These are phyloP conservation scores for Pythium apleroticum DNA, from an alignment of 352 stramenopile species.

Conservation along the genomic window DNA sequence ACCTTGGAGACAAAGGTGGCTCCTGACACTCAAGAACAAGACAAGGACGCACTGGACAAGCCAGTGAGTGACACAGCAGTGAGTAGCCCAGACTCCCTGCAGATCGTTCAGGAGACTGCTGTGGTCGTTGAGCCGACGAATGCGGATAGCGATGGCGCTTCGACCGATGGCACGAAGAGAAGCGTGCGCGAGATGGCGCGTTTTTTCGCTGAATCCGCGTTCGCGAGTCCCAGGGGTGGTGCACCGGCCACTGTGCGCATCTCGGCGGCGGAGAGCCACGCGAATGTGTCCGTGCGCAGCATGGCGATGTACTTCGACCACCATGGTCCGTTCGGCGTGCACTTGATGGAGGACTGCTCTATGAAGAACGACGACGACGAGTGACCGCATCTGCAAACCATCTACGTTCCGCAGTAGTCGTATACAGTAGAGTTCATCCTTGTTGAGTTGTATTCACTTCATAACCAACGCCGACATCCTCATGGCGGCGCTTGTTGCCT, in stretches of 20 bases:
- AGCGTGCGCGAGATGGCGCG: background rate
- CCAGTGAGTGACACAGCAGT: background rate
- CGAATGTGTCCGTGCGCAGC: background rate
- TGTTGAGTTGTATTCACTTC: too few species aligned
- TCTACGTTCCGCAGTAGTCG: background rate
- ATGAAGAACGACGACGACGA: background rate
- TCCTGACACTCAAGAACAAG: too few species aligned
- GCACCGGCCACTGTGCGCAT: background rate
- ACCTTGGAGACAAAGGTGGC: too few species aligned
- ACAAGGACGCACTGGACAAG: too few species aligned
- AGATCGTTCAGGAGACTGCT: background rate
- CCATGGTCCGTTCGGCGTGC: background rate
- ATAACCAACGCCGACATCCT: too few species aligned
- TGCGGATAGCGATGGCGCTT: background rate
- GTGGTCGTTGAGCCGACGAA: background rate
- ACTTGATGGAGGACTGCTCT: background rate
- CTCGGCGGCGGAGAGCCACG: background rate
- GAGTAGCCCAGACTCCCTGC: background rate
- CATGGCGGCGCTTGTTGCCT: background rate
- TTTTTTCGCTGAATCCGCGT: background rate
- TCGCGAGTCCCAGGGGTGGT: background rate
- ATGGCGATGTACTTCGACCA: background rate
- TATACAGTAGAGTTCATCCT: background rate
- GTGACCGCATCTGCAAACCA: background rate
- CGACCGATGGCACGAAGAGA: background rate